Evolutionary conservation across 306 rosid species (phyloP).

Genomic region (Cercis canadensis): DNA sequence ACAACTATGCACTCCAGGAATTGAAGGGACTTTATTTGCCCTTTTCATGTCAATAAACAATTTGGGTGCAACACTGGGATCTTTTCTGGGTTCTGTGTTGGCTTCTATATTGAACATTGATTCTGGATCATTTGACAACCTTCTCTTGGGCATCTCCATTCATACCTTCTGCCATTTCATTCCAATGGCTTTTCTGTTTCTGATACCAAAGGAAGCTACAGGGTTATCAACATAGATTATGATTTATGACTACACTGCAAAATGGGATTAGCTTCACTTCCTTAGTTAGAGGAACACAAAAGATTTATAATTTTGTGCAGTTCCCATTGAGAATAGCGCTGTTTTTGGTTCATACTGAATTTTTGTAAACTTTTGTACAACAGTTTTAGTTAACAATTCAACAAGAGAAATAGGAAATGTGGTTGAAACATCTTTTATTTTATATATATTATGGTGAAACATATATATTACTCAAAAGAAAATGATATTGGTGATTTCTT

Average conservation of each 20-base stretch:
- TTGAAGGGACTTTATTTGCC: conserved; percentile 90
- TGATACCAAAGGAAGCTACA: conserved; percentile 87
- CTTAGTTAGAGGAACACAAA: too few relatives aligned
- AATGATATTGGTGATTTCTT: too few relatives aligned
- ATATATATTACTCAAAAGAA: too few relatives aligned
- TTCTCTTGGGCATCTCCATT: conserved; percentile 60
- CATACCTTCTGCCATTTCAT: conserved; percentile 71
- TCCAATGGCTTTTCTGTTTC: conserved; percentile 74
- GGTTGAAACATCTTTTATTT: not conserved
- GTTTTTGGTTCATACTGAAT: not conserved
- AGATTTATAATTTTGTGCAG: not conserved
- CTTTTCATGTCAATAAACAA: conserved; percentile 93
- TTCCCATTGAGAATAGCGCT: conserved; percentile 16
- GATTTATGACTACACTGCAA: conserved; percentile 5
- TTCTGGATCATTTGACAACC: conserved; percentile 85
- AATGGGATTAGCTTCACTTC: conserved; percentile 7
- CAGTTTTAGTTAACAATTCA: conserved; percentile 30
- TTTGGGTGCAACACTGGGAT: conserved; percentile 69
- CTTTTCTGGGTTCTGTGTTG: conserved; percentile 76
- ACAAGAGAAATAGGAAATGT: conserved; percentile 17
- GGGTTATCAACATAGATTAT: conserved; percentile 63
- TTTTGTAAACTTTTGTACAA: conserved; percentile 15
- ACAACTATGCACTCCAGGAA: conserved; percentile 88
- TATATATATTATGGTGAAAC: too few relatives aligned
- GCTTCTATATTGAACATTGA: conserved; percentile 73